Percentiles rank a stretch among this genome's conserved stretches.
phyloP scores from a whole-genome alignment of 75 land plant species.

The Azolla pinnata region DNA sequence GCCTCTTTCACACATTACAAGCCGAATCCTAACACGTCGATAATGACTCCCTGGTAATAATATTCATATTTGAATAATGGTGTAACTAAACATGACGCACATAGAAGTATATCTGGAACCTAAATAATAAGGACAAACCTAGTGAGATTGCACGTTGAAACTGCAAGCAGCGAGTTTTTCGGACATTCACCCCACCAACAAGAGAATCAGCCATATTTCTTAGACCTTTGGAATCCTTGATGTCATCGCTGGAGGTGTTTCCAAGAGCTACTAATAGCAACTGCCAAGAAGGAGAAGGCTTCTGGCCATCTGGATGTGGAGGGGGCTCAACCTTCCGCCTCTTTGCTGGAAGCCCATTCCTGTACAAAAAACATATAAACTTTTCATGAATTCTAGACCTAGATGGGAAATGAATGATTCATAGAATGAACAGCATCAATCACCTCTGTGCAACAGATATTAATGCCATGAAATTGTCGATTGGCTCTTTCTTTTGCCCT shows the following conservation, averaged over 20 bases:
- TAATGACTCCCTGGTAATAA: no score
- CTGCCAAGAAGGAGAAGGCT: slow-evolving; percentile 26
- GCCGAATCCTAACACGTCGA: slow-evolving; percentile 27
- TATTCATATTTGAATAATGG: no score
- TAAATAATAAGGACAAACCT: slow-evolving; percentile 36
- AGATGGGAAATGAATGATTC: background rate
- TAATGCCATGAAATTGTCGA: background rate
- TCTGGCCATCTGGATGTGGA: slow-evolving; percentile 28
- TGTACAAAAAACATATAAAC: slow-evolving; percentile 23
- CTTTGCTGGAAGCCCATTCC: slow-evolving; percentile 50
- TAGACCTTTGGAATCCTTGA: slow-evolving; percentile 39
- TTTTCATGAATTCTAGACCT: background rate
- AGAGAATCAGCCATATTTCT: slow-evolving; percentile 62
- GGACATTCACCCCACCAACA: slow-evolving; percentile 58
- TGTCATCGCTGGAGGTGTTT: slow-evolving; percentile 39
- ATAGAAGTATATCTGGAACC: no score
- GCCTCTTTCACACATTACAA: slow-evolving; percentile 60
- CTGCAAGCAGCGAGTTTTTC: slow-evolving; percentile 51
- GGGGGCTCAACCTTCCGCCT: slow-evolving; percentile 49
- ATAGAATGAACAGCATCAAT: background rate
- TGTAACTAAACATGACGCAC: no score
- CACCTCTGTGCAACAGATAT: background rate
- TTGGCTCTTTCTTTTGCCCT: background rate
- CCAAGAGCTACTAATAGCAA: slow-evolving; percentile 21
- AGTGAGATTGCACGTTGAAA: slow-evolving; percentile 37